Evolutionary conservation across 148 eudicot genomes (phyloP), one percentile per base, ranked within the genome.

Genomic region (Camellia granthamiana): DNA sequence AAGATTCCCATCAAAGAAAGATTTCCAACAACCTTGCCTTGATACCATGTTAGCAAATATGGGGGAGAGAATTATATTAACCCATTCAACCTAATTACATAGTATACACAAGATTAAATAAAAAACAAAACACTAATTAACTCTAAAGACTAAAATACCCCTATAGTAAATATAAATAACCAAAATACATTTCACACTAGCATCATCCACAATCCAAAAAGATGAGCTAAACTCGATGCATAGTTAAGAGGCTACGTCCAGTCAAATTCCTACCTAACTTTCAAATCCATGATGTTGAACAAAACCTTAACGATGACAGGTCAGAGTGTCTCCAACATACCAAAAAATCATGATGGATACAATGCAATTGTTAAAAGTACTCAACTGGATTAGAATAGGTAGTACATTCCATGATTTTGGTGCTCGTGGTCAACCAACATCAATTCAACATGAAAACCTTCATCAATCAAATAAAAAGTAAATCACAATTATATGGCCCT

Each of bases 331-430:
- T 67, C 71, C 47, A 67, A 67, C 71, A 67, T 43, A 51, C 47
- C 7, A 46, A 70, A 47, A 47, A 30, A 70, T 46, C 74, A 46
- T 11, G 49, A 46, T 9, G 55, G 3, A 70, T 47, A 30, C 73
- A 70, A 70, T 18, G 30, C 14, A 70, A 2, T 70, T n/a, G 55
- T 41, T 70, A 46, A 19, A 69, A 70, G 55, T 70, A 70, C 74
- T 15, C 51, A 18, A 44, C 8, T 67, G 18, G 71, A 67, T 41
- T 38, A 66, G 46, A 66, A 66, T 55, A 11, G 19, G 69, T 66
- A 11, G 46, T 42, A 30, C 42, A 38, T 66, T 16, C 14, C 52
- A 69, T 15, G 72, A 69, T 15, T 44, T 69, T 18, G 8, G 18
- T 44, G 72, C 52, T 23, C n/a, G 6, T 3, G 43, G 21, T 69